Evolutionary conservation across 164 flowering plant species (phyloP).

Genomic region (Stephania cephalantha): DNA sequence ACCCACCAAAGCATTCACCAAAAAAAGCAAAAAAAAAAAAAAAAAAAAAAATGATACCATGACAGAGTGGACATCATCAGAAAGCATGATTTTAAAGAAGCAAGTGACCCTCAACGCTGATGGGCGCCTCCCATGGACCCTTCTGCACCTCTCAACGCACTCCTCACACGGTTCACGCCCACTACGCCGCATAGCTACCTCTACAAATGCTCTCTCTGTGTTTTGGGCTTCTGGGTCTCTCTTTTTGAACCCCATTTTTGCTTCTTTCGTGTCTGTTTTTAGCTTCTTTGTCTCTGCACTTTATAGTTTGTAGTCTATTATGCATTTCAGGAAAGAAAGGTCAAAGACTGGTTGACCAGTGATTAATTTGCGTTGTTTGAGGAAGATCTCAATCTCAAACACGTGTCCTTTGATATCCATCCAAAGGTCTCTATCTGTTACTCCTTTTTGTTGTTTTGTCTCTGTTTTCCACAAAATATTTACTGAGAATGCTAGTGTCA

Average conservation of each 20-base stretch:
- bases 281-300: background rate
- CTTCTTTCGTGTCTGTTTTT: background rate
- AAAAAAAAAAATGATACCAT: background rate
- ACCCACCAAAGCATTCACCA: background rate
- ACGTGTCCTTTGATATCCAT: no score
- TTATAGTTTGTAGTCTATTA: no score
- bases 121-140: conserved; percentile 19
- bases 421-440: no score
- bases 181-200: conserved; percentile 1
- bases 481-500: no score
- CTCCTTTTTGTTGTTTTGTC: no score
- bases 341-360: no score
- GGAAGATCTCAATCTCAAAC: no score
- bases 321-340: no score
- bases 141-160: conserved; percentile 14
- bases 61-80: background rate
- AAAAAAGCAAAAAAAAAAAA: background rate
- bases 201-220: background rate
- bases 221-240: background rate
- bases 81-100: conserved; percentile 28
- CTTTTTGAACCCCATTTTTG: background rate
- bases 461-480: no score
- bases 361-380: no score
- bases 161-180: conserved; percentile 18
- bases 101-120: conserved; percentile 10